A percentile compares a stretch with the other conserved stretches of the same genome.
Evolutionary conservation across 176 grass and related monocot genomes (phyloP).

Genomic region (Alloteropsis semialata): DNA sequence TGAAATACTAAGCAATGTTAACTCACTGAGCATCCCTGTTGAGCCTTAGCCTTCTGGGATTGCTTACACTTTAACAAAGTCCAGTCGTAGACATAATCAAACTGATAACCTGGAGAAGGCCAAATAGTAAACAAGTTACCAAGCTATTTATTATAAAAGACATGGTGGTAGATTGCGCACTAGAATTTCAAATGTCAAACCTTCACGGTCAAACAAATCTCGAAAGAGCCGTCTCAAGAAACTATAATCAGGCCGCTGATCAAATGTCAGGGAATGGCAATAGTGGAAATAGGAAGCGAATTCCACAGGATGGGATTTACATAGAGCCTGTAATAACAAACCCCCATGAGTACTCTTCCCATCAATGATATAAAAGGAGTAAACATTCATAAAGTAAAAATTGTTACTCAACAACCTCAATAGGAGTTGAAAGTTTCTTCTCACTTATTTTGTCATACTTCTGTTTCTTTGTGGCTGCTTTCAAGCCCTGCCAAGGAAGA

Average conservation of each 20-base stretch:
- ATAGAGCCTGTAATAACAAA: slow-evolving; percentile 49
- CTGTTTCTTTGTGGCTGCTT: slow-evolving; percentile 79
- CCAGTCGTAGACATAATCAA: slow-evolving; percentile 73
- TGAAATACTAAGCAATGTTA: neutral
- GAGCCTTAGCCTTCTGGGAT: slow-evolving; percentile 53
- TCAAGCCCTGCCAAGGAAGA: slow-evolving; percentile 79
- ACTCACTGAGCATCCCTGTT: slow-evolving; percentile 37
- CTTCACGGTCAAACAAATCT: slow-evolving; percentile 61
- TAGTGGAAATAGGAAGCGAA: slow-evolving; percentile 71
- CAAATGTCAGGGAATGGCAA: slow-evolving; percentile 60
- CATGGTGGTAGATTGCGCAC: slow-evolving; percentile 1
- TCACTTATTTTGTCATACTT: slow-evolving; percentile 86
- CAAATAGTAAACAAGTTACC: slow-evolving; percentile 20
- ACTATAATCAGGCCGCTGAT: slow-evolving; percentile 64
- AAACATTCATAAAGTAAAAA: slow-evolving; percentile 7
- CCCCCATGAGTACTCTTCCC: neutral
- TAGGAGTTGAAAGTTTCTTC: slow-evolving; percentile 68
- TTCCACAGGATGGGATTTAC: slow-evolving; percentile 60
- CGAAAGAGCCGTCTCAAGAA: slow-evolving; percentile 51
- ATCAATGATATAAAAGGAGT: slow-evolving; percentile 10
- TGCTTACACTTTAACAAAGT: slow-evolving; percentile 63
- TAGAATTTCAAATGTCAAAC: slow-evolving; percentile 33
- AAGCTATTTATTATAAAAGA: neutral
- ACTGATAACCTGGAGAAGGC: slow-evolving; percentile 39
- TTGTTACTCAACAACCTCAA: slow-evolving; percentile 46